A percentile compares a stretch with the other conserved stretches of the same genome.
Conservation (phyloP, 345 rosid species). For the Arabis hirsuta region DNA sequence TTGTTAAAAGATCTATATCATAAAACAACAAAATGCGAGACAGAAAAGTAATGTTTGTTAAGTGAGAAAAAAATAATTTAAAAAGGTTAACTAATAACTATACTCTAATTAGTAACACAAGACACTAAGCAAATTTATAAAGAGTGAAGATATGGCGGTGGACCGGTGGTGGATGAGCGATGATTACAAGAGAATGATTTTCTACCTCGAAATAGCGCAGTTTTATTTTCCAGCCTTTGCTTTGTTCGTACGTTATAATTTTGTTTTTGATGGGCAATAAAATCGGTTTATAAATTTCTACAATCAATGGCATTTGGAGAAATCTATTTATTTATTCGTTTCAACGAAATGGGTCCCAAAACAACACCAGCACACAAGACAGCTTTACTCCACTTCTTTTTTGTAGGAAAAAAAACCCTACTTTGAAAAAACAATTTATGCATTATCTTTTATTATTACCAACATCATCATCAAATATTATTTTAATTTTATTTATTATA, state of each 20-base stretch:
- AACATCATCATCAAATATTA: conserved; percentile 40
- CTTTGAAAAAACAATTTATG: conserved; percentile 6
- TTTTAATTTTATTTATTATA: conserved; percentile 16
- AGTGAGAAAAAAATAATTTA: not conserved
- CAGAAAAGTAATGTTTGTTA: conserved; percentile 3
- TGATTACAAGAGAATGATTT: conserved; percentile 46
- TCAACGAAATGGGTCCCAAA: conserved; percentile 43
- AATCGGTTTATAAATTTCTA: not conserved
- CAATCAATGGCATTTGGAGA: conserved; percentile 22
- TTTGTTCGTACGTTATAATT: conserved; percentile 43
- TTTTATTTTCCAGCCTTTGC: conserved; percentile 34
- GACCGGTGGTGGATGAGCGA: conserved; percentile 41
- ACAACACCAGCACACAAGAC: conserved; percentile 45
- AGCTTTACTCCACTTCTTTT: conserved; percentile 46
- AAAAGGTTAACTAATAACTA: conserved; percentile 1
- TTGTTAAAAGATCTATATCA: not conserved
- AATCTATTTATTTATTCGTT: conserved; percentile 20
- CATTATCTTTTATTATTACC: conserved; percentile 40
- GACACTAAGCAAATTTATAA: conserved; percentile 29
- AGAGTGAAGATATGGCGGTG: conserved; percentile 34
- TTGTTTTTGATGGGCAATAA: conserved; percentile 11
- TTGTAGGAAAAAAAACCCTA: conserved; percentile 5
- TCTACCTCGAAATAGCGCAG: conserved; percentile 34
- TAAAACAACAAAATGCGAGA: not conserved
- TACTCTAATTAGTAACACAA: conserved; percentile 32